These are phyloP conservation scores for Harrya chromipes DNA, from an alignment of 768 basidiomycete genomes.

Conservation along the genomic window DNA sequence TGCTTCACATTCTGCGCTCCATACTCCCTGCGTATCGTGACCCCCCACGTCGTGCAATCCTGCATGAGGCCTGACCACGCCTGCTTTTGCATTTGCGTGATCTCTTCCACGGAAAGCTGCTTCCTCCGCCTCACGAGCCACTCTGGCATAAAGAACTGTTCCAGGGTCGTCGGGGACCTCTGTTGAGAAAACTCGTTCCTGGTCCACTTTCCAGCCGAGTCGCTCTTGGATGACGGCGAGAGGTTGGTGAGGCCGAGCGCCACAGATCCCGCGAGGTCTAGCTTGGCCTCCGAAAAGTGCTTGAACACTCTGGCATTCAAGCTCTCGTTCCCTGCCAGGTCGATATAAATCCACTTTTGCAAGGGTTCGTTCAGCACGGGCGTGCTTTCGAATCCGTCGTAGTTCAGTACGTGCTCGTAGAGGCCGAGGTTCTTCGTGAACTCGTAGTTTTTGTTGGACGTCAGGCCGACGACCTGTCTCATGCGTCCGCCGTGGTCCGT, in stretches of 20 bases:
- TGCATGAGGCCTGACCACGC: conserved; percentile 62
- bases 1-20: conserved; percentile 47
- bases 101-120: conserved; percentile 45
- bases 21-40: conserved; percentile 45
- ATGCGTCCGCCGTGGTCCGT: neutral
- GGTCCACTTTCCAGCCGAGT: conserved; percentile 36
- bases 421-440: conserved; percentile 55
- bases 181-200: conserved; percentile 33
- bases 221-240: conserved; percentile 40
- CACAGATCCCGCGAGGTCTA: conserved; percentile 39
- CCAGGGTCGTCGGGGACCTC: conserved; percentile 25
- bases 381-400: conserved; percentile 42
- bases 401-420: conserved; percentile 57
- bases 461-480: conserved; percentile 54
- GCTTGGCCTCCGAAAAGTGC: conserved; percentile 32
- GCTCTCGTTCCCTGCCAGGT: conserved; percentile 56
- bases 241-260: conserved; percentile 57
- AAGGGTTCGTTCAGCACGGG: conserved; percentile 27
- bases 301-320: conserved; percentile 45
- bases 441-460: conserved; percentile 50
- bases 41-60: conserved; percentile 52
- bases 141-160: conserved; percentile 67
- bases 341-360: conserved; percentile 55
- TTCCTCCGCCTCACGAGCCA: conserved; percentile 57
- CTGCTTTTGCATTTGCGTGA: conserved; percentile 45